A percentile compares a stretch with the other conserved stretches of the same genome.
Conservation (phyloP, 139 green algal species). For the Microglena sp. region DNA sequence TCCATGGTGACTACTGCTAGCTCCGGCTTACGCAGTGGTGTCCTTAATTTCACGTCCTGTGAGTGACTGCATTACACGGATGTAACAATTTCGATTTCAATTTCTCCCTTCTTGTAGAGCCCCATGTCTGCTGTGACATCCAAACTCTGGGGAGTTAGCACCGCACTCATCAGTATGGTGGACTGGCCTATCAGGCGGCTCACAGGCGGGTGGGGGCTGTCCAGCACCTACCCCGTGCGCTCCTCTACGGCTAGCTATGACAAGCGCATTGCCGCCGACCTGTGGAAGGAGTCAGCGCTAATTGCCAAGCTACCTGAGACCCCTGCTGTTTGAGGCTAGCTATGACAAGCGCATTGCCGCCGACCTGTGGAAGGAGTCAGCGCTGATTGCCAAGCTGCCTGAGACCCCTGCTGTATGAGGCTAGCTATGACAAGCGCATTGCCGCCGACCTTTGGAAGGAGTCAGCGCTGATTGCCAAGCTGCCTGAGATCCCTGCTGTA, state of each 20-base stretch:
- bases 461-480: constrained; percentile 29
- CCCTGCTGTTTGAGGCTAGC: constrained; percentile 5
- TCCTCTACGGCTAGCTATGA: constrained; percentile 46
- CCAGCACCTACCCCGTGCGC: constrained; percentile 26
- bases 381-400: constrained; percentile 35
- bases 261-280: constrained; percentile 28
- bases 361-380: constrained; percentile 51
- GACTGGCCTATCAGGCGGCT: constrained; percentile 10
- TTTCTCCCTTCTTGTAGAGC: too few species aligned
- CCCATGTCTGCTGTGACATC: too few species aligned
- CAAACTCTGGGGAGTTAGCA: too few species aligned
- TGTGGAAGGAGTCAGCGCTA: constrained; percentile 55
- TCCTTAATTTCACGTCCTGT: too few species aligned
- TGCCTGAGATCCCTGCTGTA: too few species aligned
- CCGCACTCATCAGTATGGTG: not conserved
- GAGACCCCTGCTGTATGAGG: not conserved
- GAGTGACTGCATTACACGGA: too few species aligned
- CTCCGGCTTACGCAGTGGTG: too few species aligned
- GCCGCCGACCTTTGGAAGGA: constrained; percentile 50
- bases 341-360: constrained; percentile 46
- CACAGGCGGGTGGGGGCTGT: constrained; percentile 21
- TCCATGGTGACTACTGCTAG: too few species aligned
- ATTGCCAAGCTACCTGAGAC: constrained; percentile 24
- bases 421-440: constrained; percentile 45
- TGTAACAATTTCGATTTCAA: too few species aligned